Conservation (phyloP, 257 asterid genomes). For the Solanum corneliomulleri region DNA sequence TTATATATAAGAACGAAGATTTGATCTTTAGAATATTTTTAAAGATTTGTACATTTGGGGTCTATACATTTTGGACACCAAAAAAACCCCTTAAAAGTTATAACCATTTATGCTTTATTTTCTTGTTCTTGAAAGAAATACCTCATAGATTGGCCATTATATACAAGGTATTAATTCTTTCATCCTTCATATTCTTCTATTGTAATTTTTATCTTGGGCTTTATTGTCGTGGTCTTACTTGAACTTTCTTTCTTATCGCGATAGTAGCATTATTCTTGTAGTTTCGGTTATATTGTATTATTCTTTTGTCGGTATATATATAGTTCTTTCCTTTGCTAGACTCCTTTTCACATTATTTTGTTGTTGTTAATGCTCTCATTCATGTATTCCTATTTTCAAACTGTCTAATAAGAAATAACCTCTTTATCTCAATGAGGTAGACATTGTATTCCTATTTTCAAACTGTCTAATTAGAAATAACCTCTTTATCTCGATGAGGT, state of each 20-base stretch:
- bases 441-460: too few species aligned
- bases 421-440: background rate
- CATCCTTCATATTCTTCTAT: background rate
- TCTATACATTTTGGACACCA: slow-evolving; percentile 33
- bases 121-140: slow-evolving; percentile 17
- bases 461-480: background rate
- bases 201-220: background rate
- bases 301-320: too few species aligned
- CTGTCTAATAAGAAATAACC: background rate
- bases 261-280: background rate
- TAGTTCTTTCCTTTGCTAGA: background rate
- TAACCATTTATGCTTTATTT: slow-evolving; percentile 38
- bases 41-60: slow-evolving; percentile 27
- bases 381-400: background rate
- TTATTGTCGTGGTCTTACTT: background rate
- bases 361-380: background rate
- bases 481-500: background rate
- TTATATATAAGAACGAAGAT: background rate
- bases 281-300: background rate
- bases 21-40: background rate
- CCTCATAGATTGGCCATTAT: slow-evolving; percentile 13
- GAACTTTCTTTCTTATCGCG: background rate
- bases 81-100: slow-evolving; percentile 21
- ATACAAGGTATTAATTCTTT: slow-evolving; percentile 19
- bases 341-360: background rate